Evolutionary conservation across 2,329 filamentous ascomycete species (phyloP).

Genomic region (Blastomyces silverae): DNA sequence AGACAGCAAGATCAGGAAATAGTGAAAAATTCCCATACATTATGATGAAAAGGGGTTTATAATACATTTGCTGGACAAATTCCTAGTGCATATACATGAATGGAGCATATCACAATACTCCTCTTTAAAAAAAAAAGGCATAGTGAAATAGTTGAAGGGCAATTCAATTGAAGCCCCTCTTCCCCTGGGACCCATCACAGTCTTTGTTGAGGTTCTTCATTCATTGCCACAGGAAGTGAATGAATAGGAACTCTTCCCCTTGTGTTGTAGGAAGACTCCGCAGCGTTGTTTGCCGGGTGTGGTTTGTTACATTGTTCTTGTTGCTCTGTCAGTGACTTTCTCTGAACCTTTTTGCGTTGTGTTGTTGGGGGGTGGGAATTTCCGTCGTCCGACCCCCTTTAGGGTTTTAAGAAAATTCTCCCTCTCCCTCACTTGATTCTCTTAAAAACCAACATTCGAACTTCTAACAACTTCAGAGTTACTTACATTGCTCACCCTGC

Average conservation of each 20-base stretch:
- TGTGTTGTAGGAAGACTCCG: not conserved
- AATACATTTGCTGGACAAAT: not conserved
- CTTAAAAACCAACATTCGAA: not conserved
- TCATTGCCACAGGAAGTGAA: not conserved
- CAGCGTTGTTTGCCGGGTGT: not conserved
- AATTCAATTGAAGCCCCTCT: not conserved
- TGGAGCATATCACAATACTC: not conserved
- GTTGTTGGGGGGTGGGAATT: not conserved
- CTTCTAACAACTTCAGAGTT: not conserved
- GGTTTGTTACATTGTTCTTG: not conserved
- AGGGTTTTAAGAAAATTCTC: not conserved
- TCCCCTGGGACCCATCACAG: not conserved
- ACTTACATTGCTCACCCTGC: not conserved
- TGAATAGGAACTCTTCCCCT: not conserved
- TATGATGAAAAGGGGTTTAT: not conserved
- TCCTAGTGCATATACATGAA: not conserved
- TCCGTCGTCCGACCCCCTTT: not conserved
- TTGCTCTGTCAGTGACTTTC: not conserved
- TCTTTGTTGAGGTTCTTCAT: constrained; percentile 1
- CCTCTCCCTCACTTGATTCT: not conserved
- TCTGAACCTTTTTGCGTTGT: not conserved
- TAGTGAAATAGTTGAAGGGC: not conserved
- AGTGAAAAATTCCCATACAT: not conserved
- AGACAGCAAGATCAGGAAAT: not conserved
- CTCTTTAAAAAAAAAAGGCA: not conserved